Evolutionary conservation across 2,329 filamentous ascomycete species (phyloP), one percentile per base, ranked within the genome.

Genomic region (Cephalotrichum gorgonifer): DNA sequence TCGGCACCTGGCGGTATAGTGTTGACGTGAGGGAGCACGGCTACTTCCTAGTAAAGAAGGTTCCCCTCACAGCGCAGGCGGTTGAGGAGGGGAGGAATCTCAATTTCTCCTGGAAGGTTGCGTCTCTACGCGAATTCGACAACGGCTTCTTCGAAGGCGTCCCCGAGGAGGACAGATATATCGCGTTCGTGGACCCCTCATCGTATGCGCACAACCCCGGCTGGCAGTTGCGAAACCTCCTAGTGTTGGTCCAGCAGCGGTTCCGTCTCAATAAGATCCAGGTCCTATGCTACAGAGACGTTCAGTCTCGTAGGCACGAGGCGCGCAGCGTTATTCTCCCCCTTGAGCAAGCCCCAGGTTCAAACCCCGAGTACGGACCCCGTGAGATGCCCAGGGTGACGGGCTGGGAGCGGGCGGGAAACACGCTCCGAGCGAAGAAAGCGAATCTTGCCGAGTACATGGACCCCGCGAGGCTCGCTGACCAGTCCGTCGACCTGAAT

Each of bases 401-500:
- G 1, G 93, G 93, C 22, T 98, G 93, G 93, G 93, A 97, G 66
- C 75, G 80, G 17, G 74, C 78, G 23, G 85, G 86, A 25, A 95
- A 94, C 61, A 46, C 44, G 26, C 72, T 97, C 17, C 79, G 80
- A 17, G 82, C 86, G 15, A 83, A 86, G 55, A 77, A 85, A 17
- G 88, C 88, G 14, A 88, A 94, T 58, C 74, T 98, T 8, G 85
- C 86, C 20, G 88, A 93, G 58, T 95, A 95, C 58, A 91, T 98
- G 85, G 90, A 98, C 60, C 91, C 93, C 6, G 73, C 77, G 30
- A 83, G 83, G 59, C 73, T 97, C 17, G 93, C 93, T 22, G 90
- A 97, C 61, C 89, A 95, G 62, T 89, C 90, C 1, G 91, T 97
- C 9, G 93, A 98, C 60, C 75, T 98, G 51, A 98, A 98, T 60